Evolutionary conservation across 2,329 filamentous ascomycete species (phyloP).

Genomic region (Colletotrichum theobromicola): DNA sequence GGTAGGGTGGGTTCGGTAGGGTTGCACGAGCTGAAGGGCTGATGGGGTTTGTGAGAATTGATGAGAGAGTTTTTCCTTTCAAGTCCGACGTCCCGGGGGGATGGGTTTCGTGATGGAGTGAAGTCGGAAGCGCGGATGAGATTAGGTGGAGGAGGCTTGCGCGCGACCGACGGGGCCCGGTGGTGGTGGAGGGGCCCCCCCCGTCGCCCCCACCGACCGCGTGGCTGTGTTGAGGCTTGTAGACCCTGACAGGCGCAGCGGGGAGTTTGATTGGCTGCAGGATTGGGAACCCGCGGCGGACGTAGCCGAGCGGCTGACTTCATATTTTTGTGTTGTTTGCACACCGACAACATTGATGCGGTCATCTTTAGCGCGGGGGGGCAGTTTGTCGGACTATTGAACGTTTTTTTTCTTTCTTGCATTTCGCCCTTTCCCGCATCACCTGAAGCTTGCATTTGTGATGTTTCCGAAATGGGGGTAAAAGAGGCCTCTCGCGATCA

Average conservation of each 20-base stretch:
- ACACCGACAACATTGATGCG: background rate
- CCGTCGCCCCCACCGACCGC: background rate
- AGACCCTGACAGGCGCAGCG: background rate
- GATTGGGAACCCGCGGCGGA: background rate
- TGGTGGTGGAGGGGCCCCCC: background rate
- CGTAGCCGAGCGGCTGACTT: constrained; percentile 10
- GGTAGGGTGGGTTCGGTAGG: background rate
- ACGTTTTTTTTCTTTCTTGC: background rate
- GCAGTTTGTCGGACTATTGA: background rate
- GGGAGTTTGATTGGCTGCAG: background rate
- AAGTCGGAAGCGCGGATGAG: constrained; percentile 1
- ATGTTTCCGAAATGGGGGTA: background rate
- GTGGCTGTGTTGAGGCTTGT: background rate
- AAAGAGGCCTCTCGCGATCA: background rate
- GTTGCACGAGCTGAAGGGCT: background rate
- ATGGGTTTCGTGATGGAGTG: constrained; percentile 6
- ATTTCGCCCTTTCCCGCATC: background rate
- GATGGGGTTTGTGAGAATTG: background rate
- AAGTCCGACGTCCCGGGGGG: background rate
- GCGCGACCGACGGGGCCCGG: background rate
- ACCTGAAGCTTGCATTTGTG: background rate
- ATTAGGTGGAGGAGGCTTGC: background rate
- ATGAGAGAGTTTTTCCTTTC: background rate
- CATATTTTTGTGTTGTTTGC: background rate
- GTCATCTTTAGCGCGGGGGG: background rate